Evolutionary conservation across 495 filamentous ascomycete genomes (phyloP).

Genomic region (Evernia prunastri): DNA sequence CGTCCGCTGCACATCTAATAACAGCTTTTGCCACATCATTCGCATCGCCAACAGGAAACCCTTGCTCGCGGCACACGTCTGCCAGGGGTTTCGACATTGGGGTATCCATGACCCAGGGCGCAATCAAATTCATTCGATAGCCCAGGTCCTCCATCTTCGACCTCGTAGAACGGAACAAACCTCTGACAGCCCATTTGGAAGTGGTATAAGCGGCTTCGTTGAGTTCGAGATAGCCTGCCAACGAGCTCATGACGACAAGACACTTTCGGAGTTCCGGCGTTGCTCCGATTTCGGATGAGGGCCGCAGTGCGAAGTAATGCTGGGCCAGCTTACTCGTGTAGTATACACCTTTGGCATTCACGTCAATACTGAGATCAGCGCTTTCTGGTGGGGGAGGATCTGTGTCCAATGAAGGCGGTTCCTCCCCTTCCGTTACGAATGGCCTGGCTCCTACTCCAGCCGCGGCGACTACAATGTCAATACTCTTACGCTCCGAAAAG

Average conservation of each 20-base stretch:
- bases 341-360: conserved; percentile 16
- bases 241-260: conserved; percentile 30
- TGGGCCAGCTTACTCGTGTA: conserved; percentile 17
- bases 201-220: conserved; percentile 27
- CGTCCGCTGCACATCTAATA: conserved; percentile 14
- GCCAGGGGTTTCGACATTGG: conserved; percentile 10
- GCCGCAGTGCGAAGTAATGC: conserved; percentile 17
- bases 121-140: conserved; percentile 17
- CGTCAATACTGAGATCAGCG: conserved; percentile 2
- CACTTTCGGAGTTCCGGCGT: conserved; percentile 10
- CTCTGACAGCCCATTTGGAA: conserved; percentile 32
- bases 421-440: neutral
- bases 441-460: conserved; percentile 8
- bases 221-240: conserved; percentile 31
- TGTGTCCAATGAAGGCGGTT: conserved; percentile 9
- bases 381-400: conserved; percentile 3
- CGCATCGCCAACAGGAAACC: conserved; percentile 9
- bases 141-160: conserved; percentile 14
- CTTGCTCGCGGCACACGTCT: neutral
- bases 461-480: conserved; percentile 15
- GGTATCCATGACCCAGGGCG: conserved; percentile 24
- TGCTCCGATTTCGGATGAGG: neutral
- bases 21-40: conserved; percentile 11
- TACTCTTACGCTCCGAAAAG: neutral
- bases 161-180: conserved; percentile 22